A percentile compares a stretch with the other conserved stretches of the same genome.
Evolutionary conservation across 208 protist genomes (phyloP).

Genomic region (Plasmodiophora brassicae): DNA sequence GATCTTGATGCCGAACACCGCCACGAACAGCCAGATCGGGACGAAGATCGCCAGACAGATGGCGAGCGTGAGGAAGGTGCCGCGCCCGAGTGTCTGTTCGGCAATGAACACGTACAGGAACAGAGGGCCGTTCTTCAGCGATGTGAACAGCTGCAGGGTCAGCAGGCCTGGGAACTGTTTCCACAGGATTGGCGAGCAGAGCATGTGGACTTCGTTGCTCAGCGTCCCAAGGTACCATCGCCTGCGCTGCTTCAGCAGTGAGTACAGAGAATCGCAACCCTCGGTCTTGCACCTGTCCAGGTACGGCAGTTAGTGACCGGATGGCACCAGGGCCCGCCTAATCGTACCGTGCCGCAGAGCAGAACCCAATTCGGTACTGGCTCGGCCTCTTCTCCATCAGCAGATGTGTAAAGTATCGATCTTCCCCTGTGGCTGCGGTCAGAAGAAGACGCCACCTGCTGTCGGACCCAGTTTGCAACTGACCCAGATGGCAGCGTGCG

Average conservation of each 20-base stretch:
- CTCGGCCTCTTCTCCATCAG: background rate
- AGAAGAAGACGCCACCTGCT: no score
- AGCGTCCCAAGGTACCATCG: constrained; percentile 35
- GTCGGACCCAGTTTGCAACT: no score
- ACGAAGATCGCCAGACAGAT: background rate
- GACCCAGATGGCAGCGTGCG: background rate
- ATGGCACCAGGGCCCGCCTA: background rate
- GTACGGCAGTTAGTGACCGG: background rate
- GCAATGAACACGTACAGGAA: constrained; percentile 22
- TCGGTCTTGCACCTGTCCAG: no score
- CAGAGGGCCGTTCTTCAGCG: constrained; percentile 10
- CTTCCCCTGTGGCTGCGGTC: no score
- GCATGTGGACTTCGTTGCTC: background rate
- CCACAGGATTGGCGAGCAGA: constrained; percentile 7
- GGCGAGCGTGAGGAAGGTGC: background rate
- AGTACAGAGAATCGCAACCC: background rate
- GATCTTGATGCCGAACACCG: constrained; percentile 23
- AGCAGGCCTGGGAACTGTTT: background rate
- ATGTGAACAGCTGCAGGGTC: constrained; percentile 29
- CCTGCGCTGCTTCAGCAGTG: background rate
- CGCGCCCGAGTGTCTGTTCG: background rate
- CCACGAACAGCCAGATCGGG: constrained; percentile 31
- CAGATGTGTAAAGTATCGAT: constrained; percentile 6
- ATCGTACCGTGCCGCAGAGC: background rate
- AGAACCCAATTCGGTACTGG: constrained; percentile 21